Base-by-base conservation (phyloP, 306 rosid genomes). In the Inga laurina region DNA sequence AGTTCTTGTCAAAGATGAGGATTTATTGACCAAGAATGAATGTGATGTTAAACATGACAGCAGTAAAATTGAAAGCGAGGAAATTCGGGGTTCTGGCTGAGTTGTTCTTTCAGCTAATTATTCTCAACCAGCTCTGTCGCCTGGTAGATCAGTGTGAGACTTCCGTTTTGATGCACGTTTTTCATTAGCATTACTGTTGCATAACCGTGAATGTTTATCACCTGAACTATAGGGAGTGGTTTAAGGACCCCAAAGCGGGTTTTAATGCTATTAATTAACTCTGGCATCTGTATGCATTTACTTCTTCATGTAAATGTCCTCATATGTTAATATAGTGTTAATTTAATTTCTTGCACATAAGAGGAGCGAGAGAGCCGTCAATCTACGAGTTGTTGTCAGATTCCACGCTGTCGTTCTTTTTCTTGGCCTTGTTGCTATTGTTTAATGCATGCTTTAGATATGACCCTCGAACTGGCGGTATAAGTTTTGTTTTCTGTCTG, bases 401-500 rank as follows among this genome's bases (percentile, higher is more conserved):
- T 72, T 72, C 22, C 18, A 46, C 51, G 8, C 10, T 79, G 52
- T 12, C 27, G 5, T 61, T 78, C 56, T 76, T 64, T 66, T 45
- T 72, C 57, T 21, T 30, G 64, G 16, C 41, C 39, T 64, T 56
- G 24, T 71, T 85, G 61, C 12, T 80, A 21, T 65, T 13, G 3
- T 82, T 4, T 32, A 72, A 79, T 72, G 74, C 69, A 57, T 85
- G 81, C 48, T 57, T 67, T 73, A 41, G 45, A 43, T 62, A 30
- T 54, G 74, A 67, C 45, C 68, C 19, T 54, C 24, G 16, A 35
- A 69, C 65, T 10, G 7, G 3, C 64, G 24, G 41, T n/a, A 21
- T 81, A 37, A 83, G 49, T 74, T 37, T 74, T 54, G 48, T 67
- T 39, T 81, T 79, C 75, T 83, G 65, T 74, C n/a, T 39, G 41